phyloP scores from a whole-genome alignment of 2,329 filamentous ascomycete species.

The Aspergillus clavatus region DNA sequence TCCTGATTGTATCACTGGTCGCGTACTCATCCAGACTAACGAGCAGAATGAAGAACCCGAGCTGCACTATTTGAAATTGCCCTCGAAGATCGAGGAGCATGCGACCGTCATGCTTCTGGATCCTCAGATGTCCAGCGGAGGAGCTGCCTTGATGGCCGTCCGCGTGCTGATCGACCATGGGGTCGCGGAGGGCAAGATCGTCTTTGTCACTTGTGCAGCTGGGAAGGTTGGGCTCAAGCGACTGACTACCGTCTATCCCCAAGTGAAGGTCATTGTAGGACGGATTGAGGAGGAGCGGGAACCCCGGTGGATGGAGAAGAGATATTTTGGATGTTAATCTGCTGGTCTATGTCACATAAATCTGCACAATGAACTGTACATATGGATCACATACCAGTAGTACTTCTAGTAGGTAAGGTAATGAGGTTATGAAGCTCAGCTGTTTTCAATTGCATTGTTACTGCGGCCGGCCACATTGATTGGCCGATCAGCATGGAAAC shows the following conservation, averaged over 20 bases:
- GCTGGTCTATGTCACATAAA: no score
- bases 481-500: no score
- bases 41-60: conserved; percentile 82
- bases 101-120: conserved; percentile 82
- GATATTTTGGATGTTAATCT: conserved; percentile 77
- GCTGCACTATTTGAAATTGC: conserved; percentile 80
- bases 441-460: no score
- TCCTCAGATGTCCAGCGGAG: conserved; percentile 90
- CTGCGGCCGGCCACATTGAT: no score
- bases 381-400: no score
- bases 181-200: conserved; percentile 75
- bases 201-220: conserved; percentile 89
- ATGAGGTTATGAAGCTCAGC: no score
- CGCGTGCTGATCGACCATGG: conserved; percentile 94
- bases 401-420: no score
- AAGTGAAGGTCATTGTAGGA: conserved; percentile 79
- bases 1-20: conserved; percentile 84
- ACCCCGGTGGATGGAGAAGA: conserved; percentile 81
- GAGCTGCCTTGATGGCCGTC: conserved; percentile 84
- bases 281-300: conserved; percentile 77
- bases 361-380: no score
- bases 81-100: conserved; percentile 66
- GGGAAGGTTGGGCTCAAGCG: conserved; percentile 79
- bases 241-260: conserved; percentile 81
- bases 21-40: conserved; percentile 87